phyloP scores from a whole-genome alignment of 495 filamentous ascomycete species.

The Tuber umbilicatum region DNA sequence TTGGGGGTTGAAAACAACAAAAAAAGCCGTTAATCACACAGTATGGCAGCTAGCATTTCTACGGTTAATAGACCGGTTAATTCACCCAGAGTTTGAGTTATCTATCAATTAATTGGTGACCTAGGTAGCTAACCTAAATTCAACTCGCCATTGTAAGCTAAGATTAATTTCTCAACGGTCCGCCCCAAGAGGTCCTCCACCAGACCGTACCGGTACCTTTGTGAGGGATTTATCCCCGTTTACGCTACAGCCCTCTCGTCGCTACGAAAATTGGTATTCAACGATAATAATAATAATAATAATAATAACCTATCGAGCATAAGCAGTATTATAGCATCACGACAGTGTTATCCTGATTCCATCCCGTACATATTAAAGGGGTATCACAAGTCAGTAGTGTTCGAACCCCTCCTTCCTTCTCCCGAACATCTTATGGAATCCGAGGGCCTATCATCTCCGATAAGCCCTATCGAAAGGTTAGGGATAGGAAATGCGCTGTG shows the following conservation, averaged over 20 bases:
- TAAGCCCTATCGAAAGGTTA: background rate
- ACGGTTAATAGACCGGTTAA: too few relatives aligned
- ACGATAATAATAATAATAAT: background rate
- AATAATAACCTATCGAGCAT: background rate
- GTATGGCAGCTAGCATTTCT: too few relatives aligned
- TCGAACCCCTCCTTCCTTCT: background rate
- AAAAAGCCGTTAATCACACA: too few relatives aligned
- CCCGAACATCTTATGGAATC: background rate
- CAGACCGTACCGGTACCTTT: too few relatives aligned
- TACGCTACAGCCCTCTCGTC: background rate
- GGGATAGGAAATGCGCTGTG: background rate
- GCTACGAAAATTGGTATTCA: background rate
- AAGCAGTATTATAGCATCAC: background rate
- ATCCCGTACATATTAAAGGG: background rate
- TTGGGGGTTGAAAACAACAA: too few relatives aligned
- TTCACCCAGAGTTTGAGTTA: too few relatives aligned
- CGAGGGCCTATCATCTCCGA: background rate
- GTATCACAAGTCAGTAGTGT: too few relatives aligned
- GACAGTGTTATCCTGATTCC: background rate
- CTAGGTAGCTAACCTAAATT: too few relatives aligned
- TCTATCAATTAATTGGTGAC: too few relatives aligned
- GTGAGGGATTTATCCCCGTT: background rate
- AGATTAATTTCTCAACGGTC: too few relatives aligned
- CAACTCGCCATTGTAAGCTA: too few relatives aligned
- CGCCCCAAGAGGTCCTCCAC: too few relatives aligned